Evolutionary conservation across 192 early-diverging fungal species (phyloP).

Genomic region (Backusella macrospora): DNA sequence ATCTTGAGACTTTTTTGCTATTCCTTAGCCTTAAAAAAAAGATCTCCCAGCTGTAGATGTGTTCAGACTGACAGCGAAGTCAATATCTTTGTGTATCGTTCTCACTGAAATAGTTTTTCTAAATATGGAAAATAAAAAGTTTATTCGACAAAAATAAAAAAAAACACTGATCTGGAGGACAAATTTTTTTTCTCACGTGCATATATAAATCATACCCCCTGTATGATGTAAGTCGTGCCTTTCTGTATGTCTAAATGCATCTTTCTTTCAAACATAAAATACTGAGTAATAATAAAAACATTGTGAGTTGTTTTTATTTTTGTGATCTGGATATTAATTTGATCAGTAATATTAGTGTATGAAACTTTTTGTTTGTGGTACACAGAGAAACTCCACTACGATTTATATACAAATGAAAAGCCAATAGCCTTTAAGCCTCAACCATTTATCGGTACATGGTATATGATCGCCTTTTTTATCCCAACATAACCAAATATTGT

Average conservation of each 20-base stretch:
- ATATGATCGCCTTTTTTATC: neutral
- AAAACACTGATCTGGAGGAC: conserved; percentile 2
- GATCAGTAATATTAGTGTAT: neutral
- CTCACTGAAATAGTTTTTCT: neutral
- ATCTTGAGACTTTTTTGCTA: conserved; percentile 12
- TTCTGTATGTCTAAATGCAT: neutral
- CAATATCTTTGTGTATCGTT: neutral
- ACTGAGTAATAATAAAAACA: neutral
- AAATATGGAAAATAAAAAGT: conserved; percentile 12
- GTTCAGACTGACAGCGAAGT: conserved; percentile 8
- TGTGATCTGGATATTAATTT: neutral
- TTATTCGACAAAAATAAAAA: neutral
- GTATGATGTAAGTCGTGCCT: conserved; percentile 6
- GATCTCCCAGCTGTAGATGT: neutral
- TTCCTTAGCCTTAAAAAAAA: neutral
- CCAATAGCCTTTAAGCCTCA: conserved; percentile 13
- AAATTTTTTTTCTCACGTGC: neutral
- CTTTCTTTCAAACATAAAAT: neutral
- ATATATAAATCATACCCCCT: neutral
- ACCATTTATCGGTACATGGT: neutral
- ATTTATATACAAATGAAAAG: neutral
- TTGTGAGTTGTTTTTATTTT: neutral
- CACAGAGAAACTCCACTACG: neutral
- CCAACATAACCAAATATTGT: neutral
- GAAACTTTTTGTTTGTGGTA: neutral